A percentile compares a stretch with the other conserved stretches of the same genome.
These are phyloP conservation scores for Colletotrichum sp. DNA, from an alignment of 2,329 filamentous ascomycete genomes.

Conservation along the genomic window DNA sequence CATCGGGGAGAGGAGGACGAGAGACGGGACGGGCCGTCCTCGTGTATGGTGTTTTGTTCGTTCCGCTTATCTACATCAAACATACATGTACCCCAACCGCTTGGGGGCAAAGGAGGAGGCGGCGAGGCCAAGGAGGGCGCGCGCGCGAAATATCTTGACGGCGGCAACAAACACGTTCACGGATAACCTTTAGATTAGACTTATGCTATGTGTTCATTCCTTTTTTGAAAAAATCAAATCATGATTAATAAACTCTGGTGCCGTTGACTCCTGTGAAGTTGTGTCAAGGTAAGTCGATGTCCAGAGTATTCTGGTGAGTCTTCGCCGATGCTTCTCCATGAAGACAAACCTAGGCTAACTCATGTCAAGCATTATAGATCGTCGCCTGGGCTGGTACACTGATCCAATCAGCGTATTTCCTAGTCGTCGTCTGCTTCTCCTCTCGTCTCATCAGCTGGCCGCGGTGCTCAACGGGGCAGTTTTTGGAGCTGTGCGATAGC, in stretches of 20 bases:
- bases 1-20: not conserved
- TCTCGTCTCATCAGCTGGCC: no score
- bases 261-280: no score
- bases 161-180: not conserved
- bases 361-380: no score
- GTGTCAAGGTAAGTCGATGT: no score
- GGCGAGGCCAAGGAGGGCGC: not conserved
- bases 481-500: no score
- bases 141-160: not conserved
- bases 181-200: constrained; percentile 6
- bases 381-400: no score
- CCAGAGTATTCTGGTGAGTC: not conserved
- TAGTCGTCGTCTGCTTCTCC: no score
- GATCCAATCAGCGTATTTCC: no score
- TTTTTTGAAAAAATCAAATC: not conserved
- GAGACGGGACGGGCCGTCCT: not conserved
- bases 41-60: not conserved
- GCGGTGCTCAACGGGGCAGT: no score
- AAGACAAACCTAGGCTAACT: no score
- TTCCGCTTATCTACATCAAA: not conserved
- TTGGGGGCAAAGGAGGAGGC: not conserved
- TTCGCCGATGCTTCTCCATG: not conserved
- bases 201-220: not conserved
- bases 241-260: not conserved
- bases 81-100: not conserved